Base-by-base conservation (phyloP, 495 filamentous ascomycete species). In the Symbiotaphrina buchneri region DNA sequence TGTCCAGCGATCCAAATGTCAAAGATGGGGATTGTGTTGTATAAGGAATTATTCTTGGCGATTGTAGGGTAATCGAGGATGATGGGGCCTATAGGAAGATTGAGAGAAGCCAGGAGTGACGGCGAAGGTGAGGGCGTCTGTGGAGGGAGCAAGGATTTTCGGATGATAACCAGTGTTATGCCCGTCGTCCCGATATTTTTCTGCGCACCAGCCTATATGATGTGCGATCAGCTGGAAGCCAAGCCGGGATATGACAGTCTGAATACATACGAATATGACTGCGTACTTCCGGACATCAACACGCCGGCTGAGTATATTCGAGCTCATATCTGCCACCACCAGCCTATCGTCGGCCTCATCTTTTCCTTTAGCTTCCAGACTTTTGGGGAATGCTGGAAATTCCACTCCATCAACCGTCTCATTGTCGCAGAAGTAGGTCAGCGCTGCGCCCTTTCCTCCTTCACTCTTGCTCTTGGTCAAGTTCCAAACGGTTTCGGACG, bases 391-490 rank as follows among this genome's bases (percentile, higher is more conserved):
- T 3, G 39, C 45, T 10, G 74, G 80, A 43, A 84, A 93, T 46
- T 95, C 85, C n/a, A 94, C 80, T 29, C 87, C 85, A 49, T 93
- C 84, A 4, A 85, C 78, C 0, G 79, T 85, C 59, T 94, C 85
- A 39, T 94, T 94, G 49, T 87, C 80, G 51, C 85, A 94, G 43
- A 69, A 80, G 52, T 94, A 94, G 4, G 83, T 71, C 45, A 84
- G 61, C 1, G 82, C 76, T n/a, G 74, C 51, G 4, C 46, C 56
- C 25, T 54, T 56, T 5, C 60, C 58, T 19, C 53, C 55, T 26
- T 56, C 47, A 30, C 42, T 37, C 43, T 52, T 63, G 17, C 65
- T 61, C 15, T 67, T 61, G 31, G 69, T 81, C 36, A 90, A 58
- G 7, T 59, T 71, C 85, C 84, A 95, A 8, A 59, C 61, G 32